phyloP scores from a whole-genome alignment of 805 yeast species.

The Metschnikowia koreensis region DNA sequence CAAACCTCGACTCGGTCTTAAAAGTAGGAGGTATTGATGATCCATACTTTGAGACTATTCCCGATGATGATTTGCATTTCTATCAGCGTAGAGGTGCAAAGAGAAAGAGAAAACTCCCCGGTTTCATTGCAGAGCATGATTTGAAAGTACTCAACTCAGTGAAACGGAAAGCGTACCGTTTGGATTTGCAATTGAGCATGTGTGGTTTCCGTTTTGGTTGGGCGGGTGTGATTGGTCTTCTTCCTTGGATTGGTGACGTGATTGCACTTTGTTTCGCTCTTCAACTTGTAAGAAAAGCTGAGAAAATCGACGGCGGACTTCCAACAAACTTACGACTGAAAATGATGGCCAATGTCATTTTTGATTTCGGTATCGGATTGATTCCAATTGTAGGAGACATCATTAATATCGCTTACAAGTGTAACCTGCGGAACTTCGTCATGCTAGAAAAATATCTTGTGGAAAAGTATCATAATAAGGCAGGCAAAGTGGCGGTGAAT shows the following conservation, averaged over 20 bases:
- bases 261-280: constrained; percentile 31
- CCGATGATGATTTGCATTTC: constrained; percentile 39
- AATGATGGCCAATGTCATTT: constrained; percentile 39
- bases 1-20: constrained; percentile 27
- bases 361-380: constrained; percentile 41
- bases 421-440: constrained; percentile 26
- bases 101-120: constrained; percentile 38
- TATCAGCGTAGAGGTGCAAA: constrained; percentile 42
- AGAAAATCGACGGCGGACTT: constrained; percentile 37
- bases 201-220: constrained; percentile 43
- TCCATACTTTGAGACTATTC: constrained; percentile 42
- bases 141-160: constrained; percentile 34
- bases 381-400: constrained; percentile 26
- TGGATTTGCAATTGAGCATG: constrained; percentile 38
- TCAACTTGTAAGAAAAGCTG: constrained; percentile 31
- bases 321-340: constrained; percentile 28
- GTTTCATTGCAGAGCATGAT: constrained; percentile 33
- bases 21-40: constrained; percentile 32
- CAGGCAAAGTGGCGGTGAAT: neutral
- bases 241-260: constrained; percentile 43
- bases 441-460: constrained; percentile 36
- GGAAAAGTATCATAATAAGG: constrained; percentile 24
- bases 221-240: constrained; percentile 42
- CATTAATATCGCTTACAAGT: constrained; percentile 24
- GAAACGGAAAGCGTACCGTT: constrained; percentile 36